Evolutionary conservation across 352 stramenopile genomes (phyloP).

Genomic region (Phytophthora quininea): DNA sequence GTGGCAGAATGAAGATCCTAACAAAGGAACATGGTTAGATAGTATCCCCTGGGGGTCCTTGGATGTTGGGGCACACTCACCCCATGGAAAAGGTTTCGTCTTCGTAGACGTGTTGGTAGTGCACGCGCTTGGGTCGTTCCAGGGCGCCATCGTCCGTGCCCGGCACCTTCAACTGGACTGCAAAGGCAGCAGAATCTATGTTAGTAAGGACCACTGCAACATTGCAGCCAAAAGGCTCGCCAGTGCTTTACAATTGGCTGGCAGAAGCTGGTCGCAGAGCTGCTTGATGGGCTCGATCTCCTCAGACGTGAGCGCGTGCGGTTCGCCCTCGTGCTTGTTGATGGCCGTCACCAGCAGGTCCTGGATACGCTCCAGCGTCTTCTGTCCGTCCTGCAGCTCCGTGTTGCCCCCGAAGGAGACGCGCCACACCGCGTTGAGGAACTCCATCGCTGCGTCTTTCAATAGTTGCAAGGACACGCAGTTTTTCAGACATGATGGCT

Average conservation of each 20-base stretch:
- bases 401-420: constrained; percentile 40
- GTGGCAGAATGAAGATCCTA: constrained; percentile 87
- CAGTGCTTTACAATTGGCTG: constrained; percentile 57
- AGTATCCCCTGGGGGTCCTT: too few relatives aligned
- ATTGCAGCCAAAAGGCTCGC: background rate
- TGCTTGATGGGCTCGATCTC: constrained; percentile 72
- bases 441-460: constrained; percentile 37
- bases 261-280: constrained; percentile 73
- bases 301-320: constrained; percentile 49
- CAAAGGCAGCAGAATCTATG: background rate
- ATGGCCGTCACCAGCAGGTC: constrained; percentile 49
- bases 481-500: constrained; percentile 11
- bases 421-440: constrained; percentile 54
- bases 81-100: constrained; percentile 83
- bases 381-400: constrained; percentile 36
- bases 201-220: background rate
- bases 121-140: constrained; percentile 41
- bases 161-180: constrained; percentile 68
- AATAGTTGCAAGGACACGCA: constrained; percentile 30
- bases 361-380: constrained; percentile 62
- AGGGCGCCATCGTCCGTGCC: constrained; percentile 11
- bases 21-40: too few relatives aligned
- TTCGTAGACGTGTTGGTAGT: constrained; percentile 86
- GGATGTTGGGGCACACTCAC: constrained; percentile 25
- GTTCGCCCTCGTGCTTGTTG: constrained; percentile 31